phyloP scores from a whole-genome alignment of 2,329 filamentous ascomycete species.

The Phialophora tarda region DNA sequence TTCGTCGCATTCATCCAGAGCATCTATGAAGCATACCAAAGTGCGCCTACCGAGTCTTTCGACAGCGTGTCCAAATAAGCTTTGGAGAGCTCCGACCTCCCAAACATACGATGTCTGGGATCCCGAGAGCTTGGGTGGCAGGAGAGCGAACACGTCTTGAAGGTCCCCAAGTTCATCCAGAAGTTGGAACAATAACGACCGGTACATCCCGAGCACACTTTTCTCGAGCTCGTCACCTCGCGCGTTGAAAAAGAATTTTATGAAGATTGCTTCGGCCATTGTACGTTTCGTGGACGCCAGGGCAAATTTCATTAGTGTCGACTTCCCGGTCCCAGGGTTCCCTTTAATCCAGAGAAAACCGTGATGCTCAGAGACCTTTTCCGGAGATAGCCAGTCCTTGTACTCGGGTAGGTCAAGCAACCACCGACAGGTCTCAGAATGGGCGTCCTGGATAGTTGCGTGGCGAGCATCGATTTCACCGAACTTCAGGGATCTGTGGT shows the following conservation, averaged over 20 bases:
- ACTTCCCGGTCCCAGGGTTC: constrained; percentile 52
- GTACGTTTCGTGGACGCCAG: background rate
- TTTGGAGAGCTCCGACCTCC: background rate
- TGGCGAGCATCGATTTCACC: background rate
- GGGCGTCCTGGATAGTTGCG: background rate
- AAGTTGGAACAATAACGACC: background rate
- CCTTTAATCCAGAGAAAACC: constrained; percentile 48
- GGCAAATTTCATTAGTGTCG: constrained; percentile 54
- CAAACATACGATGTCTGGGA: background rate
- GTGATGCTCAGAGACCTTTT: constrained; percentile 29
- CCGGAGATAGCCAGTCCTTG: background rate
- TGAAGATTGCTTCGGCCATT: background rate
- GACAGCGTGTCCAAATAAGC: background rate
- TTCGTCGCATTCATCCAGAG: background rate
- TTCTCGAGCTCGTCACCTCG: background rate
- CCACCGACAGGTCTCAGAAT: constrained; percentile 6
- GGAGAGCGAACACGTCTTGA: background rate
- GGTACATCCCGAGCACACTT: background rate
- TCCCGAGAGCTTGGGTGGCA: background rate
- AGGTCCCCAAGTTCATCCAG: background rate
- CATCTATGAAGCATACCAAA: background rate
- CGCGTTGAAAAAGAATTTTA: constrained; percentile 1
- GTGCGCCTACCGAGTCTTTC: background rate
- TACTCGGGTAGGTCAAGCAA: background rate
- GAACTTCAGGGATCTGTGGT: background rate